Conservation (phyloP, 164 flowering plant genomes). For the Vitis rotundifolia region DNA sequence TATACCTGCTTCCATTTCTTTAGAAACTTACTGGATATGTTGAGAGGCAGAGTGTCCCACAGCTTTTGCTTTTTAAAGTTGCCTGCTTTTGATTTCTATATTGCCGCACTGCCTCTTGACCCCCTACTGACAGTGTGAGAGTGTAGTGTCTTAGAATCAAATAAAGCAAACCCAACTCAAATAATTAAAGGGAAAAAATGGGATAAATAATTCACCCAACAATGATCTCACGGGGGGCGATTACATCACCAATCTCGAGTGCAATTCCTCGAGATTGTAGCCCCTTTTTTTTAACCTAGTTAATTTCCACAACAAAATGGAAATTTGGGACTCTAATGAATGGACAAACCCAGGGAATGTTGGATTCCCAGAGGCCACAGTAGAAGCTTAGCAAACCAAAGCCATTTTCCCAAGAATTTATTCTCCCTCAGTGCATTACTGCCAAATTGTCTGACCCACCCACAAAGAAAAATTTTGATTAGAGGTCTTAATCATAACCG, state of each 20-base stretch:
- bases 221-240: conserved; percentile 21
- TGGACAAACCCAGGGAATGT: conserved; percentile 37
- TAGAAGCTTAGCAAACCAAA: conserved; percentile 16
- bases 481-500: background rate
- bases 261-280: conserved; percentile 29
- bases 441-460: conserved; percentile 11
- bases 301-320: background rate
- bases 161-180: conserved; percentile 22
- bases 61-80: conserved; percentile 31
- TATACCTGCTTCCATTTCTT: background rate
- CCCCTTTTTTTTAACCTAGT: conserved; percentile 8
- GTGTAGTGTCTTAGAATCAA: conserved; percentile 9
- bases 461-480: background rate
- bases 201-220: conserved; percentile 24
- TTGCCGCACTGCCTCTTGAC: conserved; percentile 18
- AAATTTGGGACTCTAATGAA: conserved; percentile 19
- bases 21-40: background rate
- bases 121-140: conserved; percentile 15
- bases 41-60: conserved; percentile 7
- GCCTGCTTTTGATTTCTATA: conserved; percentile 16
- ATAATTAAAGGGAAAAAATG: background rate
- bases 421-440: conserved; percentile 5
- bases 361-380: conserved; percentile 30
- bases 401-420: conserved; percentile 5
- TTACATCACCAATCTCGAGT: conserved; percentile 23